phyloP scores from a whole-genome alignment of 2,329 filamentous ascomycete species.

The Mycosphaerella sp. region DNA sequence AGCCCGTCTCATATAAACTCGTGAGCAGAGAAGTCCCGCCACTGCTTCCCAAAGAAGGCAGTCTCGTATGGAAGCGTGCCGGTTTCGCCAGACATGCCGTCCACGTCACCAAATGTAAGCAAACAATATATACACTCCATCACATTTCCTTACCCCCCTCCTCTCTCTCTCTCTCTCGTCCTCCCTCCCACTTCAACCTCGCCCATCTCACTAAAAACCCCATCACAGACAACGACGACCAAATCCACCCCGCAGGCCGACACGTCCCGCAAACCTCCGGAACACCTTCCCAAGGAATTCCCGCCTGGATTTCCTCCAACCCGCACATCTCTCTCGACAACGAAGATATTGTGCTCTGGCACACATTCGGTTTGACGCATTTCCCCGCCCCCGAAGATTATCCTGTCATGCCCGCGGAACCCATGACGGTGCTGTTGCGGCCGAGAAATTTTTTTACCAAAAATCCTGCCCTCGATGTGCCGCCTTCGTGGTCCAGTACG shows the following conservation, averaged over 20 bases:
- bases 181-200: background rate
- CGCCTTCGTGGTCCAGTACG: constrained; percentile 65
- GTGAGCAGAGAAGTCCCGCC: constrained; percentile 77
- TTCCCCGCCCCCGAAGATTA: constrained; percentile 88
- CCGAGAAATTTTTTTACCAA: constrained; percentile 78
- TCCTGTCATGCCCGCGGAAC: constrained; percentile 66
- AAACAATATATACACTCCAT: too few species aligned
- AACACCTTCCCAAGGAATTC: constrained; percentile 65
- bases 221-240: constrained; percentile 62
- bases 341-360: constrained; percentile 84
- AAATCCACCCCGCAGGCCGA: constrained; percentile 77
- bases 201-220: background rate
- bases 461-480: constrained; percentile 76
- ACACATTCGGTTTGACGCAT: constrained; percentile 86
- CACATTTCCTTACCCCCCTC: too few species aligned
- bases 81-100: constrained; percentile 82
- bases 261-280: constrained; percentile 86
- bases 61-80: constrained; percentile 82
- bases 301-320: constrained; percentile 67
- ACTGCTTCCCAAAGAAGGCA: constrained; percentile 71
- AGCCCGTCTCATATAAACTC: constrained; percentile 80
- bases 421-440: constrained; percentile 57
- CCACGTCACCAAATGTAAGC: constrained; percentile 80
- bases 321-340: constrained; percentile 65
- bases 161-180: background rate